A percentile compares a stretch with the other conserved stretches of the same genome.
Evolutionary conservation across 2,329 filamentous ascomycete species (phyloP).

Genomic region (Exophiala xenobiotica): DNA sequence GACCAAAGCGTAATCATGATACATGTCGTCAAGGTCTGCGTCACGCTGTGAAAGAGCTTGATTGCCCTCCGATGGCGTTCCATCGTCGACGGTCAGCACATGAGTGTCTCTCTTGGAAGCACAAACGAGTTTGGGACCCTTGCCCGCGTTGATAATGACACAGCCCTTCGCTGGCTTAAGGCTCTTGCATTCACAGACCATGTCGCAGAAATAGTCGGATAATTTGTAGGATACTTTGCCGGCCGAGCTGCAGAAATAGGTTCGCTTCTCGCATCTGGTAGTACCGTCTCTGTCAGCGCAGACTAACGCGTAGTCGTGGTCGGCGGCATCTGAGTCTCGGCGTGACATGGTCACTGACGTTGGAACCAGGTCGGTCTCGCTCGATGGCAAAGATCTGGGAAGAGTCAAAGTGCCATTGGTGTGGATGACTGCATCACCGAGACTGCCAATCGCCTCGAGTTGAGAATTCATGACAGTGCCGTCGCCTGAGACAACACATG

Average conservation of each 20-base stretch:
- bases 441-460: neutral
- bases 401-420: neutral
- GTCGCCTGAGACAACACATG: neutral
- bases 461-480: neutral
- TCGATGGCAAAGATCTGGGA: neutral
- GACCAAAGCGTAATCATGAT: neutral
- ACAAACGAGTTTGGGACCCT: neutral
- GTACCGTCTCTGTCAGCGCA: neutral
- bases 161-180: neutral
- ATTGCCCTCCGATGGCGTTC: too few species aligned
- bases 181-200: constrained; percentile 4
- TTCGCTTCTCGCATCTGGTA: neutral
- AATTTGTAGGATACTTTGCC: neutral
- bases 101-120: neutral
- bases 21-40: neutral
- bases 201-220: neutral
- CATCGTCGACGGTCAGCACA: neutral
- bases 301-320: neutral
- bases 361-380: neutral
- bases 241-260: neutral
- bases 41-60: too few species aligned
- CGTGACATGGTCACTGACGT: neutral
- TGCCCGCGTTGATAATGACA: neutral
- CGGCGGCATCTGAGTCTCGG: neutral
- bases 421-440: neutral